These are phyloP conservation scores for Solanum rostratum DNA, from an alignment of 257 asterid genomes.

Conservation along the genomic window DNA sequence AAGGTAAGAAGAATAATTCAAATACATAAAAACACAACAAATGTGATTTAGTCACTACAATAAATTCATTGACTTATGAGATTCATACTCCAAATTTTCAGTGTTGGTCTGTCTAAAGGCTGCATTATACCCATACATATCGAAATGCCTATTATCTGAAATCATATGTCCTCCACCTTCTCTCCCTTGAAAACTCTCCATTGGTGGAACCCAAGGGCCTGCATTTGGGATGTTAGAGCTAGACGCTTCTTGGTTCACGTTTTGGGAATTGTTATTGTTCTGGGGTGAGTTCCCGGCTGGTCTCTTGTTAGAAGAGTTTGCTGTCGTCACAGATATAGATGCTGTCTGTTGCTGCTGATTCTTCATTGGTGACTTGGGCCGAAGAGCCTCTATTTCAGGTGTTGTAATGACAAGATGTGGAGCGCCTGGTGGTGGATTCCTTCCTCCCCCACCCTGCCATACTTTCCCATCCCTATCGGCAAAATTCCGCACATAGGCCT, in stretches of 20 bases:
- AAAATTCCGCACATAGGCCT: conserved; percentile 57
- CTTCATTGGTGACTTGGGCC: conserved; percentile 98
- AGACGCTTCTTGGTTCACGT: conserved; percentile 55
- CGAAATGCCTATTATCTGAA: conserved; percentile 42
- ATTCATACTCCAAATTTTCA: conserved; percentile 43
- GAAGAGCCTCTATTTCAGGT: conserved; percentile 81
- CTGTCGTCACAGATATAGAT: conserved; percentile 53
- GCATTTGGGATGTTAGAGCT: conserved; percentile 42
- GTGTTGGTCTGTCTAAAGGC: conserved; percentile 39
- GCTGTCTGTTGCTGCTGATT: conserved; percentile 77
- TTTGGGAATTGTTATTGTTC: conserved; percentile 22
- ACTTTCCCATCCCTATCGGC: conserved; percentile 86
- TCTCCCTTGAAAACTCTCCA: conserved; percentile 40
- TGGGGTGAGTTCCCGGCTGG: conserved; percentile 64
- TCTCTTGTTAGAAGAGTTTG: conserved; percentile 52
- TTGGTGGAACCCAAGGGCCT: conserved; percentile 55
- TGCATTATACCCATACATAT: conserved; percentile 42
- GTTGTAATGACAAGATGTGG: conserved; percentile 91
- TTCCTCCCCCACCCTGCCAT: conserved; percentile 94
- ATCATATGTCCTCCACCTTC: conserved; percentile 42
- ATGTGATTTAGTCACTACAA: conserved; percentile 20
- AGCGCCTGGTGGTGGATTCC: conserved; percentile 97
- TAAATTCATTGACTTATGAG: conserved; percentile 57
- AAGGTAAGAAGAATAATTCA: neutral
- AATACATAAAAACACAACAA: neutral